These are phyloP conservation scores for Cyclostephanos invisitatus DNA, from an alignment of 108 stramenopile genomes.

Conservation along the genomic window DNA sequence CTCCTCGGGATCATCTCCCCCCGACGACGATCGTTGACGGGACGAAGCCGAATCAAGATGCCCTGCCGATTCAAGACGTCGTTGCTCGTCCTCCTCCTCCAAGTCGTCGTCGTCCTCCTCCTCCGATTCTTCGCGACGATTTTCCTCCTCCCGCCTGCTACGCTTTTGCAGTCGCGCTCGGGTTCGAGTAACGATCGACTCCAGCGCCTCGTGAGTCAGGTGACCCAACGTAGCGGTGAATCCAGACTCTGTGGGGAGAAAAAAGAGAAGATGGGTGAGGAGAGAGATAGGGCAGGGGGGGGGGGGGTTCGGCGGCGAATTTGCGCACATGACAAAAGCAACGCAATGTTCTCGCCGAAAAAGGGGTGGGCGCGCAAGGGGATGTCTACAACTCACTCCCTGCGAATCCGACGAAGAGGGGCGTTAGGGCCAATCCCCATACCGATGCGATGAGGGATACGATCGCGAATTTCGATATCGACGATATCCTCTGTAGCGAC, in stretches of 20 bases:
- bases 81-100: neutral
- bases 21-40: neutral
- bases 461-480: constrained; percentile 29
- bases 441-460: constrained; percentile 41
- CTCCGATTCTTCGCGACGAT: constrained; percentile 8
- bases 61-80: no score
- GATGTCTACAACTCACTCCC: constrained; percentile 50
- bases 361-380: no score
- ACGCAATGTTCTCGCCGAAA: no score
- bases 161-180: constrained; percentile 8
- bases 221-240: constrained; percentile 60
- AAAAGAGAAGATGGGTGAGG: neutral
- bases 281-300: neutral
- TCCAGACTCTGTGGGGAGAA: constrained; percentile 36
- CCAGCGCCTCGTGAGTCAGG: constrained; percentile 25
- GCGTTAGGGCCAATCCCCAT: constrained; percentile 52
- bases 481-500: constrained; percentile 55
- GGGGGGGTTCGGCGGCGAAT: neutral
- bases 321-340: no score
- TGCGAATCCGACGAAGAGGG: constrained; percentile 57
- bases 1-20: neutral
- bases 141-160: constrained; percentile 13
- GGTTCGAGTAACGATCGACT: constrained; percentile 3
- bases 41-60: neutral
- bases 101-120: constrained; percentile 1